Evolutionary conservation across 2,329 filamentous ascomycete genomes (phyloP), one percentile per base, ranked within the genome.

Genomic region (Bipolaris zeicola): DNA sequence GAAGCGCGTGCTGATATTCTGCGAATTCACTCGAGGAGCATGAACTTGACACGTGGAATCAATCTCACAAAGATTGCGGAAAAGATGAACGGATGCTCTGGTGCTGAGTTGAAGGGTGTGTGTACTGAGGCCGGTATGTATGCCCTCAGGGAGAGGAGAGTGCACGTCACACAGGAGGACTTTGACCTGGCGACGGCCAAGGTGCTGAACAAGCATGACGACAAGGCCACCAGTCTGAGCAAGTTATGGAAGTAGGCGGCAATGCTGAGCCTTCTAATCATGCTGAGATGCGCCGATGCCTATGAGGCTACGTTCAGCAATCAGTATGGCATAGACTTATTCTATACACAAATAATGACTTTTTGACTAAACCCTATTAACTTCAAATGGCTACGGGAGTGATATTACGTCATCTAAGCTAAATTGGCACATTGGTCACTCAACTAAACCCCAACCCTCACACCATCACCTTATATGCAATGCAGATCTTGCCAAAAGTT

Each of bases 61-160:
- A 96, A 99, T 80, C 82, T 99, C 64, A 96, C 86, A 71, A 99
- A 99, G 87, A 96, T 98, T 70, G 95, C 95, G 28, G 95, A 99
- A 83, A 98, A 98, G 86, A 99, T 99, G 95, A 97, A 97, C 73
- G 95, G 95, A 49, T 99, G 95, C 79, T 97, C 93, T 3, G 95
- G 95, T 59, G 95, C 95, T 52, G 95, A 99, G 80, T 80, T 99
- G 69, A 99, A 99, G 87, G 95, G 95, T 81, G 95, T 99, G 45
- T 99, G 95, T 78, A 99, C 95, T 43, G 95, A 99, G 79, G 92
- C 95, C 2, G 95, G 95, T 70, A 99, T 99, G 95, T 99, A 95
- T 75, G 95, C 95, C 13, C 83, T 99, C 63, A 88, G 95, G 68
- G 95, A 99, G 81, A 85, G 95, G 74, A 88, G 95, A 79, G 94